Conservation (phyloP, 2,329 filamentous ascomycete species). For the Curvularia sp. region DNA sequence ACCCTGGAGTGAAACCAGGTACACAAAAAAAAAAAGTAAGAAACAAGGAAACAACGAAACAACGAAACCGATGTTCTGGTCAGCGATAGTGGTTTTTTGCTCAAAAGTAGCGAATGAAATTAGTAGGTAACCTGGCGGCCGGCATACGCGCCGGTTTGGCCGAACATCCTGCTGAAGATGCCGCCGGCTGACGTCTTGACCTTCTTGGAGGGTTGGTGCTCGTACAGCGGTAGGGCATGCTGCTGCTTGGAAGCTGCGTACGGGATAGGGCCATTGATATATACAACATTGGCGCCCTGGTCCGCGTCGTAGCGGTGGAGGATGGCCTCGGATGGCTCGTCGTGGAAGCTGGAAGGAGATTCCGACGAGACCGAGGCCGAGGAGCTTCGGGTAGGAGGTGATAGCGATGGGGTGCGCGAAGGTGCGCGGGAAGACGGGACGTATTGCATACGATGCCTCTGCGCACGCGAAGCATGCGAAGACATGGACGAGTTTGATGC, state of each 20-base stretch:
- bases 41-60: background rate
- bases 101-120: constrained; percentile 34
- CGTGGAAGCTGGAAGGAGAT: constrained; percentile 47
- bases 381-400: constrained; percentile 55
- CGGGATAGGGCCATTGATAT: constrained; percentile 49
- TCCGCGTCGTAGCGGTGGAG: constrained; percentile 54
- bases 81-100: constrained; percentile 36
- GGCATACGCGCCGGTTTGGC: constrained; percentile 36
- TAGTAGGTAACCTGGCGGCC: constrained; percentile 43
- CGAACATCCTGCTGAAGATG: constrained; percentile 52
- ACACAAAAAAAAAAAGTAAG: constrained; percentile 18
- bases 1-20: background rate
- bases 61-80: constrained; percentile 20
- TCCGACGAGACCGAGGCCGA: constrained; percentile 44
- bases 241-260: constrained; percentile 38
- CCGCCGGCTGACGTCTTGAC: constrained; percentile 46
- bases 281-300: constrained; percentile 53
- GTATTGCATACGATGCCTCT: constrained; percentile 36
- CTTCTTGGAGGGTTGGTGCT: constrained; percentile 52
- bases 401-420: constrained; percentile 59
- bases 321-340: constrained; percentile 43
- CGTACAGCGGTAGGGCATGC: constrained; percentile 49
- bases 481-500: constrained; percentile 47
- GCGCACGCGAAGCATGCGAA: constrained; percentile 42
- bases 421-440: constrained; percentile 46